Base-by-base conservation (phyloP, 257 asterid genomes). In the Plantago elongata region DNA sequence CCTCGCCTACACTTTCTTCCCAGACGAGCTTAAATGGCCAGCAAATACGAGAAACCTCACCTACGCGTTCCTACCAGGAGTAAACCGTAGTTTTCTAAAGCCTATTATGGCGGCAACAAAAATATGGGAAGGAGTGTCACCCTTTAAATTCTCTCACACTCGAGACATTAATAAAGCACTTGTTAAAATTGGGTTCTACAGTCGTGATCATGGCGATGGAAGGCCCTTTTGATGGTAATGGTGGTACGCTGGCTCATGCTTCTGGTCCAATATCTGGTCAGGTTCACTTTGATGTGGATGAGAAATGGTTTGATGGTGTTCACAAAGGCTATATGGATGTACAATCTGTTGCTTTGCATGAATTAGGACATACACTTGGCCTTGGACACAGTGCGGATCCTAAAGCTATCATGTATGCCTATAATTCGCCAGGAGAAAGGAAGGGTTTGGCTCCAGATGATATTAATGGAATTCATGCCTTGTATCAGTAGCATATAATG, bases 201-300 rank as follows among this genome's bases (percentile, higher is more conserved):
- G 0, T 1, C 9, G 67, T 18, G 49, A 64, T 18, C 75, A 74
- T 37, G 75, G 70, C 2, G 78, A 77, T 16, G 73, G 65, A 9
- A 9, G 0, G 7, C 52, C 63, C 0, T 22, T 69, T 78, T 30
- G 77, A 78, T 13, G 78, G 83, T 9, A 22, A 61, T 0, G 54
- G 63, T 22, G 69, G 70, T 3, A 27, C 66, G 3, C 5, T 72
- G 57, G 81, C 81, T 6, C 77, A 71, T 44, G 69, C 78, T 0
- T 16, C 11, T 12, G 34, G 54, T 0, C 76, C 81, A 45, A 43
- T 62, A 9, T 61, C 40, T 27, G 84, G 79, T 2, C 52, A 56
- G 49, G 60, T 78, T 22, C 76, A 72, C 58, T 69, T 45, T 34
- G 81, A 78, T 22, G 76, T 9, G 2, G 74, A 66, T 8, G 84